These are phyloP conservation scores for Fusarium piperis DNA, from an alignment of 2,329 filamentous ascomycete species.

Conservation along the genomic window DNA sequence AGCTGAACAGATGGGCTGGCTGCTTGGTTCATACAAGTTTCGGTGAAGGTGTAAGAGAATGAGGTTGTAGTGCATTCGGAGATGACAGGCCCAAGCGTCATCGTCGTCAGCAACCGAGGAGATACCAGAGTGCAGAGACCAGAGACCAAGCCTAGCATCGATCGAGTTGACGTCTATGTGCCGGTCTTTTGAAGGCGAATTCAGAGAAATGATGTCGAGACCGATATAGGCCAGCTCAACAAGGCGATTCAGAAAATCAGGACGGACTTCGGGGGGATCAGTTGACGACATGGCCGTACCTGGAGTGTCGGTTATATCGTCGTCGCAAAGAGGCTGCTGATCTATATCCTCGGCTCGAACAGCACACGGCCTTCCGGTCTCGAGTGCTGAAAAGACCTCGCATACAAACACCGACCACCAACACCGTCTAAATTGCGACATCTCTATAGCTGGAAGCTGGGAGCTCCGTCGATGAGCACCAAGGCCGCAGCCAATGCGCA, in stretches of 20 bases:
- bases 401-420: slow-evolving; percentile 41
- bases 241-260: slow-evolving; percentile 37
- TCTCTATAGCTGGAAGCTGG: slow-evolving; percentile 33
- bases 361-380: slow-evolving; percentile 37
- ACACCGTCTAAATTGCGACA: slow-evolving; percentile 36
- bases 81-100: slow-evolving; percentile 34
- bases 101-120: slow-evolving; percentile 37
- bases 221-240: slow-evolving; percentile 39
- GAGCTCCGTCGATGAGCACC: slow-evolving; percentile 34
- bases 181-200: slow-evolving; percentile 26
- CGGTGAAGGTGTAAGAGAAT: slow-evolving; percentile 37
- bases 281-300: neutral
- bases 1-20: slow-evolving; percentile 37
- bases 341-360: slow-evolving; percentile 39
- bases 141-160: slow-evolving; percentile 35
- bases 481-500: slow-evolving; percentile 34
- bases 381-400: slow-evolving; percentile 35
- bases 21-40: slow-evolving; percentile 27
- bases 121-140: slow-evolving; percentile 38
- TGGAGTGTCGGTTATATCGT: slow-evolving; percentile 34
- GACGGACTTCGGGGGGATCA: neutral
- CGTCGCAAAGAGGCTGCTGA: slow-evolving; percentile 27
- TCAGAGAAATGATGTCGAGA: slow-evolving; percentile 33
- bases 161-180: slow-evolving; percentile 34
- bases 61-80: slow-evolving; percentile 41